These are phyloP conservation scores for Calonectria ilicicola DNA, from an alignment of 2,329 filamentous ascomycete species.

Conservation along the genomic window DNA sequence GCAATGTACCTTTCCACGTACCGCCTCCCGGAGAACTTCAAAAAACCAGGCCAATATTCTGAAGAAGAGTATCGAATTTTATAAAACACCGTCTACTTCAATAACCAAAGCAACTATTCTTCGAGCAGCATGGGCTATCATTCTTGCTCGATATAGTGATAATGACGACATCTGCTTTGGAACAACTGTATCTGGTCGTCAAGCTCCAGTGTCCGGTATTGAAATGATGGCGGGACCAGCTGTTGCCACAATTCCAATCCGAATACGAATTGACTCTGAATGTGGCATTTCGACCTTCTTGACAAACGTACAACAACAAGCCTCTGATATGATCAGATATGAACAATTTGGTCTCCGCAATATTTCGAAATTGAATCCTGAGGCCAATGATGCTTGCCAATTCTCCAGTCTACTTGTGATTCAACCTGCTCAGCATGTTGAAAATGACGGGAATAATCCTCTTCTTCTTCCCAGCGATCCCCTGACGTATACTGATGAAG, in stretches of 20 bases:
- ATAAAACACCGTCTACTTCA: neutral
- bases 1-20: constrained; percentile 54
- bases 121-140: constrained; percentile 60
- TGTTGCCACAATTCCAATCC: constrained; percentile 57
- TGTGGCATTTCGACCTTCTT: constrained; percentile 24
- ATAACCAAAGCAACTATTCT: constrained; percentile 30
- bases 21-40: constrained; percentile 57
- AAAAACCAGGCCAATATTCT: constrained; percentile 58
- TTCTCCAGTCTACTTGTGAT: constrained; percentile 47
- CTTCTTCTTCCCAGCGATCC: neutral
- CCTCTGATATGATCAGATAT: constrained; percentile 29
- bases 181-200: constrained; percentile 55
- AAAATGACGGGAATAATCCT: neutral
- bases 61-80: neutral
- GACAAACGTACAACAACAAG: constrained; percentile 23
- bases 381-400: constrained; percentile 29
- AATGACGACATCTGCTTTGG: constrained; percentile 55
- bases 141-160: constrained; percentile 62
- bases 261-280: constrained; percentile 48
- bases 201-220: constrained; percentile 32
- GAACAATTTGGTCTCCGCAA: constrained; percentile 37
- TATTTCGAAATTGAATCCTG: constrained; percentile 32
- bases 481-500: constrained; percentile 12
- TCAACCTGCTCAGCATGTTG: constrained; percentile 27
- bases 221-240: constrained; percentile 42